These are phyloP conservation scores for Hortiboletus campestris DNA, from an alignment of 768 basidiomycete species.

Conservation along the genomic window DNA sequence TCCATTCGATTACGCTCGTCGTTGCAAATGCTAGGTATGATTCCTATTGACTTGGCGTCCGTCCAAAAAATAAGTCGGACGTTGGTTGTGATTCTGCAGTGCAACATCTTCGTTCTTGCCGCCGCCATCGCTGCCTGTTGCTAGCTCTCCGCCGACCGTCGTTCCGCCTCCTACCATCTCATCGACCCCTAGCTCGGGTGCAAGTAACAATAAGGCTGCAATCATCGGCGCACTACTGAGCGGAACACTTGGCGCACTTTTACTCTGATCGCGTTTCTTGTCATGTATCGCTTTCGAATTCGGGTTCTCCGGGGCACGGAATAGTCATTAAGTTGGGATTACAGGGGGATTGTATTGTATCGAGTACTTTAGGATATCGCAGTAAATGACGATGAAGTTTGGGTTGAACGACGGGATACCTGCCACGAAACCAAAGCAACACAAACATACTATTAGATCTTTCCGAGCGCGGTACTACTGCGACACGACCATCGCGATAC, in stretches of 20 bases:
- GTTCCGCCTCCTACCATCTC: slow-evolving; percentile 6
- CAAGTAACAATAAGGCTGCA: slow-evolving; percentile 2
- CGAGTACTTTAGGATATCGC: neutral
- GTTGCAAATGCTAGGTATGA: slow-evolving; percentile 39
- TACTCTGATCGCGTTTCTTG: slow-evolving; percentile 1
- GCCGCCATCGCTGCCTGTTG: slow-evolving; percentile 19
- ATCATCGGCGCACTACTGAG: slow-evolving; percentile 19
- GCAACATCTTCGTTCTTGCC: slow-evolving; percentile 30
- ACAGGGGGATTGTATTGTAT: neutral
- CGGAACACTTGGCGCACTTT: slow-evolving; percentile 10
- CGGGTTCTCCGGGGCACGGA: neutral
- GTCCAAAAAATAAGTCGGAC: neutral
- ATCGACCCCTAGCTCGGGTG: neutral
- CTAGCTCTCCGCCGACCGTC: slow-evolving; percentile 22
- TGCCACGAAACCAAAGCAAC: slow-evolving; percentile 14
- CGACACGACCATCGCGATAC: neutral
- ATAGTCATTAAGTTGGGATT: neutral
- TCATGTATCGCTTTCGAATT: slow-evolving; percentile 3
- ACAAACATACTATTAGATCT: slow-evolving; percentile 18
- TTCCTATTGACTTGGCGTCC: neutral
- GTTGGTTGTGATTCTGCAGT: slow-evolving; percentile 9
- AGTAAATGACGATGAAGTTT: too few relatives aligned
- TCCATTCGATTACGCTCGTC: slow-evolving; percentile 37
- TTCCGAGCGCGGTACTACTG: neutral
- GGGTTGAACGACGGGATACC: too few relatives aligned